Conservation (phyloP, 192 early-diverging fungal species). For the Linderina pennispora region DNA sequence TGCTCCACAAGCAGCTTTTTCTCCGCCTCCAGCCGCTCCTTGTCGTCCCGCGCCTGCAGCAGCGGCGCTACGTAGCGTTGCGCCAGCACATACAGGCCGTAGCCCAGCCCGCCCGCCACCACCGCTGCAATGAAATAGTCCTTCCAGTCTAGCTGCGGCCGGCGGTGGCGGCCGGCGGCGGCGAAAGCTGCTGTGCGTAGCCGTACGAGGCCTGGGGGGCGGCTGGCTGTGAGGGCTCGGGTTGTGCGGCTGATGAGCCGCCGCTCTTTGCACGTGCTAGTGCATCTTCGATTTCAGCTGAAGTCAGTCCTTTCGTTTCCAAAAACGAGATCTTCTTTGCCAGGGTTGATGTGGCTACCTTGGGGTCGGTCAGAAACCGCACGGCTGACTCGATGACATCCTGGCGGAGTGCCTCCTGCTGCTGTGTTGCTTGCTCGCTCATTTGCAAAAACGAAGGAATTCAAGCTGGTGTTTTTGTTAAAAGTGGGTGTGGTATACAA, state of each 20-base stretch:
- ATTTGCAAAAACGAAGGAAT: no score
- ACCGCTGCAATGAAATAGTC: conserved; percentile 89
- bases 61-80: conserved; percentile 46
- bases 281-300: conserved; percentile 88
- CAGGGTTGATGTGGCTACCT: conserved; percentile 81
- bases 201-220: conserved; percentile 14
- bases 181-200: conserved; percentile 33
- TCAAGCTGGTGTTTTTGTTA: no score
- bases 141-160: conserved; percentile 79
- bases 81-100: conserved; percentile 69
- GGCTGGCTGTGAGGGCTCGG: no score
- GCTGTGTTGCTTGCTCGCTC: no score
- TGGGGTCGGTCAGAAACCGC: conserved; percentile 88
- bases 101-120: conserved; percentile 81
- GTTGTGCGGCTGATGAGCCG: no score
- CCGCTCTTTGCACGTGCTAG: conserved; percentile 55
- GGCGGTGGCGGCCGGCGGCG: conserved; percentile 50
- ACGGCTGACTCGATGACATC: conserved; percentile 79
- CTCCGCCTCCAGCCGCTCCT: conserved; percentile 54
- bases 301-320: conserved; percentile 89
- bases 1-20: conserved; percentile 59
- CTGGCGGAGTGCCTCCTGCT: conserved; percentile 52
- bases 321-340: conserved; percentile 94
- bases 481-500: no score
- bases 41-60: conserved; percentile 35